Conservation (phyloP, 2,329 filamentous ascomycete species). For the Gnomoniopsis sp. region DNA sequence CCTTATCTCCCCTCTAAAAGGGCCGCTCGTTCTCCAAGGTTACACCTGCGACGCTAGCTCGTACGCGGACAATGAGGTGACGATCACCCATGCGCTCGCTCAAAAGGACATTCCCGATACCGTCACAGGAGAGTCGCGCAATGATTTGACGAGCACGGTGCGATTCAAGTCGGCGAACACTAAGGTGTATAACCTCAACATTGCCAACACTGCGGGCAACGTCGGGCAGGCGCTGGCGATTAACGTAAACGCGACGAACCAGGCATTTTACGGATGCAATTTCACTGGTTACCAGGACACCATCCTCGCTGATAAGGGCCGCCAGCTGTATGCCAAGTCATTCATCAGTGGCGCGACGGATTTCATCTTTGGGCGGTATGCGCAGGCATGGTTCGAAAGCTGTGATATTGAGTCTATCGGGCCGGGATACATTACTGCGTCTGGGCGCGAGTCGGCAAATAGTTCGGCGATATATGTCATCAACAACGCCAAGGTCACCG, state of each 20-base stretch:
- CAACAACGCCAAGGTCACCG: conserved; percentile 44
- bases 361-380: conserved; percentile 9
- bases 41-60: conserved; percentile 4
- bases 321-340: neutral
- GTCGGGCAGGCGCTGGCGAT: conserved; percentile 6
- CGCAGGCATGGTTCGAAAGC: conserved; percentile 22
- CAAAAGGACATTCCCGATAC: neutral
- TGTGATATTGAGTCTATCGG: conserved; percentile 45
- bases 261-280: conserved; percentile 2
- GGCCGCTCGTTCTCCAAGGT: conserved; percentile 4
- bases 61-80: conserved; percentile 1
- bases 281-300: conserved; percentile 7
- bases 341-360: conserved; percentile 1
- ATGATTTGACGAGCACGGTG: conserved; percentile 3
- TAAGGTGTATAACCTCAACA: conserved; percentile 3
- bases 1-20: neutral
- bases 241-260: conserved; percentile 9
- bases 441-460: conserved; percentile 37
- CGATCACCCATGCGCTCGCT: neutral
- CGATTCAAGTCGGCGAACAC: neutral
- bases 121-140: neutral
- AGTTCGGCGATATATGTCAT: conserved; percentile 39
- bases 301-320: conserved; percentile 4
- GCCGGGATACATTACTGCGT: conserved; percentile 44
- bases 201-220: conserved; percentile 7